Conservation (phyloP, 495 filamentous ascomycete species). For the Alectoria sarmentosa region DNA sequence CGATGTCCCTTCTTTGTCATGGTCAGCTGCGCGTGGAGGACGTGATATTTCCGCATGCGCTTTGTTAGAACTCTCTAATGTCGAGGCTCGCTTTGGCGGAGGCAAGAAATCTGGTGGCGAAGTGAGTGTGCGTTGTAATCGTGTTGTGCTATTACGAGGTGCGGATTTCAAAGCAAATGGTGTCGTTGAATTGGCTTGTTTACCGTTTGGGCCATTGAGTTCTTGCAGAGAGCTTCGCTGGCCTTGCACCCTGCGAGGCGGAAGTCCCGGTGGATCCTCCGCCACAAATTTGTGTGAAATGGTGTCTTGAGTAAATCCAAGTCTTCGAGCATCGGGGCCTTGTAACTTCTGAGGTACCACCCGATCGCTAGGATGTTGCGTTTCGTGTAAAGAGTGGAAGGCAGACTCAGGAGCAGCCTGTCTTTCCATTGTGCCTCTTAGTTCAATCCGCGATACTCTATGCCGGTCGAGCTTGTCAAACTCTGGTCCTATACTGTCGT, state of each 20-base stretch:
- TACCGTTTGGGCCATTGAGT: neutral
- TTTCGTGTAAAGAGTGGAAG: conserved; percentile 39
- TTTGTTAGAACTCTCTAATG: neutral
- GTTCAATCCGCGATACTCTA: conserved; percentile 13
- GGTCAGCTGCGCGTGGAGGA: neutral
- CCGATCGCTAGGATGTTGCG: neutral
- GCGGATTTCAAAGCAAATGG: neutral
- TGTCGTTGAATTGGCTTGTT: neutral
- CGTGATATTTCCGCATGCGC: conserved; percentile 6
- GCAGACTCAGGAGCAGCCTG: conserved; percentile 42
- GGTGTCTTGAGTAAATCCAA: conserved; percentile 28
- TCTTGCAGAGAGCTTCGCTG: conserved; percentile 3
- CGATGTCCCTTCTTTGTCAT: neutral
- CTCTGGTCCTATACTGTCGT: conserved; percentile 47
- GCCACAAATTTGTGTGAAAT: neutral
- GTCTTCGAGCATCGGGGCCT: conserved; percentile 30
- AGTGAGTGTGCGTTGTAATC: neutral
- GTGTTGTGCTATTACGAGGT: neutral
- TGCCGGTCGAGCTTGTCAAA: conserved; percentile 13
- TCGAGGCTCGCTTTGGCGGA: conserved; percentile 38
- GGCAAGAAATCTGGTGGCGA: conserved; percentile 27
- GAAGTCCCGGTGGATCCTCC: conserved; percentile 10
- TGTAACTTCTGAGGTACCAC: neutral
- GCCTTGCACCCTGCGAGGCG: conserved; percentile 7
- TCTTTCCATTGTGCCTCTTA: neutral